Evolutionary conservation across 805 yeast genomes (phyloP).

Genomic region (Metschnikowia gelsemii): DNA sequence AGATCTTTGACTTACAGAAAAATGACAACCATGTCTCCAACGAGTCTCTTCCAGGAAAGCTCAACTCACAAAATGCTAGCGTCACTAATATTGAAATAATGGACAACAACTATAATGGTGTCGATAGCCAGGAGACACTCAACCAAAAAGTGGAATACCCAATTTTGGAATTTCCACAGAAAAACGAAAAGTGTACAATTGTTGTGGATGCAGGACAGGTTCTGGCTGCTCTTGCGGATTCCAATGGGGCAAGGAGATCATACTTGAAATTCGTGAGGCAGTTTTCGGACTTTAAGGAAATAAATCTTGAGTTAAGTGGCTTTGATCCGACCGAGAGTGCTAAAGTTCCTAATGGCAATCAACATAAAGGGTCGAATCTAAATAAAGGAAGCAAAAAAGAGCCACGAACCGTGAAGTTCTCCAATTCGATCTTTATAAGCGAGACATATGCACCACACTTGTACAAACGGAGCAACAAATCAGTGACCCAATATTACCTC

Average conservation of each 20-base stretch:
- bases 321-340: slow-evolving; percentile 28
- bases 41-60: slow-evolving; percentile 17
- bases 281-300: slow-evolving; percentile 32
- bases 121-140: slow-evolving; percentile 2
- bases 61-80: slow-evolving; percentile 5
- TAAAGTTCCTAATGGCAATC: not conserved
- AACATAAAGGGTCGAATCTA: slow-evolving; percentile 18
- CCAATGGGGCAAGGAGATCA: slow-evolving; percentile 6
- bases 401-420: slow-evolving; percentile 34
- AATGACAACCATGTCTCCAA: slow-evolving; percentile 26
- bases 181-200: slow-evolving; percentile 2
- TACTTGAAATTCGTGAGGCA: slow-evolving; percentile 37
- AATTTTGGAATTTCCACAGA: slow-evolving; percentile 7
- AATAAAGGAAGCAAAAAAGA: slow-evolving; percentile 1
- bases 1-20: slow-evolving; percentile 39
- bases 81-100: slow-evolving; percentile 1
- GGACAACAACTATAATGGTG: slow-evolving; percentile 1
- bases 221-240: slow-evolving; percentile 10
- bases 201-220: slow-evolving; percentile 5
- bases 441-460: slow-evolving; percentile 52
- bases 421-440: slow-evolving; percentile 47
- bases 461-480: slow-evolving; percentile 55
- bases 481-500: slow-evolving; percentile 50
- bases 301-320: slow-evolving; percentile 31
- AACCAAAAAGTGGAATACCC: not conserved